Conservation (phyloP, 2,329 filamentous ascomycete genomes). For the Didymella sp. region DNA sequence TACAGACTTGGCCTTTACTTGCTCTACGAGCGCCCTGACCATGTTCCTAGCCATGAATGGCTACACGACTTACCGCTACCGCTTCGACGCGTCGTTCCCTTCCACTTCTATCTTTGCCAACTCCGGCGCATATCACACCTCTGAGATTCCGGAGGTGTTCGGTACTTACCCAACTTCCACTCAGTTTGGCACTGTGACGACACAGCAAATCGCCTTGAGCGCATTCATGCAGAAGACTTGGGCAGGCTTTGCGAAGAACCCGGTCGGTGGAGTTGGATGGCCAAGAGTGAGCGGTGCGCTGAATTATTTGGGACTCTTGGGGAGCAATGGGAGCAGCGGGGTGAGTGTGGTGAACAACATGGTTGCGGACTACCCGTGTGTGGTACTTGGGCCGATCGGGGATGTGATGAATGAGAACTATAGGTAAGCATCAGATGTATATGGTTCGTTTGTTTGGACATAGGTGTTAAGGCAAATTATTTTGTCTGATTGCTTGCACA, state of each 20-base stretch:
- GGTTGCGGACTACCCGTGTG: conserved; percentile 20
- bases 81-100: conserved; percentile 24
- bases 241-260: conserved; percentile 34
- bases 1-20: conserved; percentile 21
- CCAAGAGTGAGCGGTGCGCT: conserved; percentile 10
- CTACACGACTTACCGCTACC: conserved; percentile 30
- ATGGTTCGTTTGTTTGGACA: no score
- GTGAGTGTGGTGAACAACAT: conserved; percentile 12
- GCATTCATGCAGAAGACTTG: conserved; percentile 32
- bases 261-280: conserved; percentile 21
- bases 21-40: conserved; percentile 11
- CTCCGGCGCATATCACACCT: conserved; percentile 27
- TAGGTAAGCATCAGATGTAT: no score
- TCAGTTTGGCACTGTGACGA: conserved; percentile 20
- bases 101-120: conserved; percentile 18
- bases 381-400: conserved; percentile 12
- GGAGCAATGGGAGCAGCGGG: conserved; percentile 13
- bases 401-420: no score
- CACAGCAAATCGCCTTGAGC: conserved; percentile 27
- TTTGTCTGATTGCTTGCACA: no score
- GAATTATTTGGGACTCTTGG: conserved; percentile 21
- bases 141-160: conserved; percentile 33
- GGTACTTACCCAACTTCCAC: conserved; percentile 27
- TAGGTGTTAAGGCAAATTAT: no score
- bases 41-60: conserved; percentile 15